Conservation (phyloP, 139 green algal genomes). For the Dunaliella primolecta region DNA sequence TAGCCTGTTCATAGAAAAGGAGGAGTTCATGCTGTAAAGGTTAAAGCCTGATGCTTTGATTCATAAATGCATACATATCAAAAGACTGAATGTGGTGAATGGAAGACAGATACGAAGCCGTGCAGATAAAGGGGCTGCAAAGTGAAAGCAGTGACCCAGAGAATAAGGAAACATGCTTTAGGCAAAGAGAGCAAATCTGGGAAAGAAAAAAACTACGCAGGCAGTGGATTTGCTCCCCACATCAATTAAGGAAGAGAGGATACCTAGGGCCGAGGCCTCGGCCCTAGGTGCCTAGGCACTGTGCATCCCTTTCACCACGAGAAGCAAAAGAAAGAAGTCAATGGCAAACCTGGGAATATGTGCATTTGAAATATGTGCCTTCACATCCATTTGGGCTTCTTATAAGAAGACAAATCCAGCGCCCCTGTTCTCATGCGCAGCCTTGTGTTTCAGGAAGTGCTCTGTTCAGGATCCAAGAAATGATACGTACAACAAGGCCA, state of each 20-base stretch:
- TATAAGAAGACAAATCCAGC: constrained; percentile 53
- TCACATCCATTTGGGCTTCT: too few species aligned
- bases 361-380: too few species aligned
- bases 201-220: neutral
- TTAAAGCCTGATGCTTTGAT: neutral
- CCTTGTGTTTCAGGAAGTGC: constrained; percentile 74
- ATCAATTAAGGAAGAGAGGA: too few species aligned
- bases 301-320: too few species aligned
- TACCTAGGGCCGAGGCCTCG: too few species aligned
- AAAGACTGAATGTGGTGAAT: too few species aligned
- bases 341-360: neutral
- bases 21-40: neutral
- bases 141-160: neutral
- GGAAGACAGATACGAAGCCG: too few species aligned
- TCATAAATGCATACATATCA: neutral
- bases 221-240: neutral
- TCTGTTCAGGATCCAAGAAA: constrained; percentile 78
- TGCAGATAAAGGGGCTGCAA: too few species aligned
- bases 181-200: neutral
- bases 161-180: neutral
- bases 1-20: neutral
- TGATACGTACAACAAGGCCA: constrained; percentile 89
- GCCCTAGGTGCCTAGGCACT: too few species aligned
- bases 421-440: constrained; percentile 83
- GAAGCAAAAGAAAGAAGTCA: too few species aligned